Evolutionary conservation across 805 yeast species (phyloP).

Genomic region (Zygoascus tannicola): DNA sequence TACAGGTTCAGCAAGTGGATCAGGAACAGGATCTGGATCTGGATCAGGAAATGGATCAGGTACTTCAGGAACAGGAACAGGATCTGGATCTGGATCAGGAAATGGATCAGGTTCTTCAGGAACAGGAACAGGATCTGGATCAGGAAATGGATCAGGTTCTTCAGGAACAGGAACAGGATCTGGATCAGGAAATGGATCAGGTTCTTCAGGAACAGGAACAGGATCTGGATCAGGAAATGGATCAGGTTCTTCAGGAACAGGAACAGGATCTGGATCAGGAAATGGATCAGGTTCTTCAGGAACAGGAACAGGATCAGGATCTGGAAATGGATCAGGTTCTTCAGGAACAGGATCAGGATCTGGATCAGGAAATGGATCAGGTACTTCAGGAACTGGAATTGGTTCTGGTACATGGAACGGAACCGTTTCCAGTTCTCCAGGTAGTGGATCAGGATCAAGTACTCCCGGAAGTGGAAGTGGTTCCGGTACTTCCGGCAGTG

Average conservation of each 20-base stretch:
- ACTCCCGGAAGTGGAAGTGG: background rate
- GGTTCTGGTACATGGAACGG: background rate
- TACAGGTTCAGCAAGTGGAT: background rate
- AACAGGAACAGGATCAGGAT: background rate
- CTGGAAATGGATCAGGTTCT: conserved; percentile 1
- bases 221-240: background rate
- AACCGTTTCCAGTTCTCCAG: background rate
- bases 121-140: background rate
- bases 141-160: background rate
- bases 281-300: too few relatives aligned
- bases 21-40: background rate
- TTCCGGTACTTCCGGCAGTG: background rate
- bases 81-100: background rate
- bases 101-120: background rate
- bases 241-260: background rate
- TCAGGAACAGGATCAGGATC: background rate
- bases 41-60: conserved; percentile 1
- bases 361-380: background rate
- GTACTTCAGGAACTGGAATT: background rate
- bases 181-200: background rate
- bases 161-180: background rate
- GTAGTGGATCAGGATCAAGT: conserved; percentile 1
- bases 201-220: background rate
- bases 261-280: background rate
- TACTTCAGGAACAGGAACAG: background rate